Evolutionary conservation across 306 rosid genomes (phyloP).

Genomic region (Rosa lucieae): DNA sequence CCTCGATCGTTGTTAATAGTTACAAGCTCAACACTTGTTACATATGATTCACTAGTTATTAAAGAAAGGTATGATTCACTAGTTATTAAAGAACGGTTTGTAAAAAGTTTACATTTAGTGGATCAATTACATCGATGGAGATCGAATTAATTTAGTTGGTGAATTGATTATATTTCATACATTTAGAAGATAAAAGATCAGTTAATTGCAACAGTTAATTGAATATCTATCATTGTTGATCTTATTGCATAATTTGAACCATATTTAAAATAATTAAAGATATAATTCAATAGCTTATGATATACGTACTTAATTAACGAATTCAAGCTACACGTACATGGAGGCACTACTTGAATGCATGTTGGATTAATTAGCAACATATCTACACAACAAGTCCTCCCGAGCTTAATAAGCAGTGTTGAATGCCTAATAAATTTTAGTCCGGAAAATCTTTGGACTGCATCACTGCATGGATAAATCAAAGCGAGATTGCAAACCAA

Average conservation of each 20-base stretch:
- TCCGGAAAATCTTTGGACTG: neutral
- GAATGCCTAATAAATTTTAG: neutral
- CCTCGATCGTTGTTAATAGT: neutral
- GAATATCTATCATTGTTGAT: neutral
- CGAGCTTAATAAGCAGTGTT: neutral
- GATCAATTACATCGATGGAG: neutral
- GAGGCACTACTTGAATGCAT: neutral
- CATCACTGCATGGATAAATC: neutral
- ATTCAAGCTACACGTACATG: neutral
- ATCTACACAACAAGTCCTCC: neutral
- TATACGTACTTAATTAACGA: neutral
- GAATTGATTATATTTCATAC: neutral
- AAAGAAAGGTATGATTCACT: neutral
- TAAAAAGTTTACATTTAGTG: neutral
- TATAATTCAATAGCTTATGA: neutral
- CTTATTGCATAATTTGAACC: neutral
- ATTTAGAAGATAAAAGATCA: neutral
- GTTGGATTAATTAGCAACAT: neutral
- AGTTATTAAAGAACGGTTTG: neutral
- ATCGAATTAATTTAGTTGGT: neutral
- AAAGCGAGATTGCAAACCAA: neutral
- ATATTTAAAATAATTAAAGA: neutral
- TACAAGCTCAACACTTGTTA: neutral
- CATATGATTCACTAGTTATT: slow-evolving; percentile 1
- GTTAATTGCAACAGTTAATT: neutral